These are phyloP conservation scores for Camelina neglecta DNA, from an alignment of 345 rosid genomes.

Conservation along the genomic window DNA sequence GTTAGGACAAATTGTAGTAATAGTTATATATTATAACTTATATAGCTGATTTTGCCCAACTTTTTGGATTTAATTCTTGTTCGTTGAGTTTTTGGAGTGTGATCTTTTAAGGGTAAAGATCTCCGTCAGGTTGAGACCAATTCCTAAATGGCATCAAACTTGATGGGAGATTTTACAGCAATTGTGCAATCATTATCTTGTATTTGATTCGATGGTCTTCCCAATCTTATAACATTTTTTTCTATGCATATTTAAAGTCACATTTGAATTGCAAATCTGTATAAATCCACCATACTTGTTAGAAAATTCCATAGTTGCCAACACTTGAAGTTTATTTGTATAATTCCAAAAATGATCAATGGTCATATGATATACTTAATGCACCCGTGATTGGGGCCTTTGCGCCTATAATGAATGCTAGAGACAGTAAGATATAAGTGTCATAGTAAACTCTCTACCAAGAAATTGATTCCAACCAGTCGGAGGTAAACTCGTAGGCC, in stretches of 20 bases:
- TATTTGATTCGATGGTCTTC: not conserved
- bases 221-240: not conserved
- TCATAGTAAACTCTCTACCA: conserved; percentile 42
- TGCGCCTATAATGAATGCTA: conserved; percentile 44
- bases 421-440: conserved; percentile 16
- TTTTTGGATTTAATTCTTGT: conserved; percentile 14
- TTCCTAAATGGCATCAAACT: not conserved
- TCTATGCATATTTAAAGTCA: not conserved
- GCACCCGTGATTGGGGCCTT: conserved; percentile 26
- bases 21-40: not conserved
- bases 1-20: conserved; percentile 13
- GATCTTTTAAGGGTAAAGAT: not conserved
- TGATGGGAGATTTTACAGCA: not conserved
- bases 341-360: conserved; percentile 33
- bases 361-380: conserved; percentile 30
- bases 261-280: not conserved
- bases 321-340: conserved; percentile 22
- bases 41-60: conserved; percentile 25
- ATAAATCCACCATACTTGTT: conserved; percentile 1
- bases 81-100: conserved; percentile 3
- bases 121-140: not conserved
- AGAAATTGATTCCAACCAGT: conserved; percentile 78
- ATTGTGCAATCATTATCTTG: not conserved
- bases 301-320: conserved; percentile 4
- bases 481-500: conserved; percentile 74